Evolutionary conservation across 345 rosid genomes (phyloP), one percentile per base, ranked within the genome.

Genomic region (Physaria fendleri): DNA sequence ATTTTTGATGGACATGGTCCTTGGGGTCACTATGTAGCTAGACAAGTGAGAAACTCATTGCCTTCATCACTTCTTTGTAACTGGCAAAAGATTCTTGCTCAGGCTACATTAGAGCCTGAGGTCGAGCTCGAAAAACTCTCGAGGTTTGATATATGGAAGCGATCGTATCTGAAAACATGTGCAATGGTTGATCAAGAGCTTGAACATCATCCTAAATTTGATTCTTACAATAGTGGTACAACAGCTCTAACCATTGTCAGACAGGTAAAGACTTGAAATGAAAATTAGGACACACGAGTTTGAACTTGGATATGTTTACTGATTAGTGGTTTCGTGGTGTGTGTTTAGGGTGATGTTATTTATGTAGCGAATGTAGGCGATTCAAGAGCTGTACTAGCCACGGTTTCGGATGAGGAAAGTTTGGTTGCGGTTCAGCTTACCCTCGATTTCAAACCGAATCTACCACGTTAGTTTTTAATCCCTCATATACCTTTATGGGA

Each of bases 1-100:
- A 82, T 93, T 69, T 93, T 89, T 55, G 97, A 93, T 71, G 99
- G 99, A 35, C 97, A 93, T 16, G 99, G 97, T 64, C 87, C 85
- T 8, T 93, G 99, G 99, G 99, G 99, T 33, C 99, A 93, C 70
- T 89, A 59, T 47, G 97, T 93, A 43, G 75, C 97, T 1, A 89
- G 89, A 66, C 83, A 71, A 62, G 99, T 93, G 42, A 71, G 90
- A 17, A 75, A 93, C 69, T 76, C 92, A 0, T 68, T 93, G 92
- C 97, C 97, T 30, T 52, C 71, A 0, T 76, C 79, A 21, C 74
- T 93, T 72, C 80, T 93, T 6, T 79, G 82, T 55, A 79, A 79
- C 65, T 93, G 99, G 99, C 99, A 93, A 66, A 95, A 87, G 70
- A 70, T 62, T 64, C 84, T 89, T 56, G 81, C 83, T 60, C 79